phyloP scores from a whole-genome alignment of 139 green algal species.

The Desmodesmus armatus region DNA sequence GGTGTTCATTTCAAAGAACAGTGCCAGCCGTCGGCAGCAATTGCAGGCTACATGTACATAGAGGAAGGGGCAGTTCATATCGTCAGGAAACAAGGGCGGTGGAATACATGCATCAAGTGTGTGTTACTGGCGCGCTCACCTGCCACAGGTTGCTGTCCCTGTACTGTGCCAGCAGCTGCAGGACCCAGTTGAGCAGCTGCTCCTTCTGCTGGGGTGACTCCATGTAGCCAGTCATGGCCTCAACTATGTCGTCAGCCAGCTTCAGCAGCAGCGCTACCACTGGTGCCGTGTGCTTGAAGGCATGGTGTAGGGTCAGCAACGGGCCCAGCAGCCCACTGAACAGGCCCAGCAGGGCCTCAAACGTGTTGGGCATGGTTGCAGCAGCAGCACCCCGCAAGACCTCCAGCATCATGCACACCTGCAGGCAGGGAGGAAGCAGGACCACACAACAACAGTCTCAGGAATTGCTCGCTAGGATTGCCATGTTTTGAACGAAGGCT shows the following conservation, averaged over 20 bases:
- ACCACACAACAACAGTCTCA: too few relatives aligned
- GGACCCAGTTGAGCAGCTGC: conserved; percentile 47
- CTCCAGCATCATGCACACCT: conserved; percentile 71
- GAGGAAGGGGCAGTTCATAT: too few relatives aligned
- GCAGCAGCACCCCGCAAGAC: conserved; percentile 70
- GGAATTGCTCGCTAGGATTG: too few relatives aligned
- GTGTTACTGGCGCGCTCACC: too few relatives aligned
- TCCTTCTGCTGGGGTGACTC: conserved; percentile 40
- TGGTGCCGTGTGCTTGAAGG: conserved; percentile 58
- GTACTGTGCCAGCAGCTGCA: conserved; percentile 59
- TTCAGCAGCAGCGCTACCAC: conserved; percentile 81
- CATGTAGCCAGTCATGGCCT: conserved; percentile 76
- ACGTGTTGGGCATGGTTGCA: conserved; percentile 58
- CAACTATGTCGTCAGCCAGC: conserved; percentile 80
- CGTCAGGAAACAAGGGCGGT: too few relatives aligned
- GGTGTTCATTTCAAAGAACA: too few relatives aligned
- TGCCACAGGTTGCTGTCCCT: conserved; percentile 47
- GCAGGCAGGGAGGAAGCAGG: conserved; percentile 24
- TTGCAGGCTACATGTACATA: too few relatives aligned
- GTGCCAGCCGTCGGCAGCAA: too few relatives aligned
- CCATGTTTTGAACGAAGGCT: neutral
- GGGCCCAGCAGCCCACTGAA: conserved; percentile 53
- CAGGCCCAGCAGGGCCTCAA: conserved; percentile 59
- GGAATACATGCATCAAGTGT: too few relatives aligned
- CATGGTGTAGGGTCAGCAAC: conserved; percentile 52